These are phyloP conservation scores for Nectriaceae sp. DNA, from an alignment of 2,329 filamentous ascomycete species.

Conservation along the genomic window DNA sequence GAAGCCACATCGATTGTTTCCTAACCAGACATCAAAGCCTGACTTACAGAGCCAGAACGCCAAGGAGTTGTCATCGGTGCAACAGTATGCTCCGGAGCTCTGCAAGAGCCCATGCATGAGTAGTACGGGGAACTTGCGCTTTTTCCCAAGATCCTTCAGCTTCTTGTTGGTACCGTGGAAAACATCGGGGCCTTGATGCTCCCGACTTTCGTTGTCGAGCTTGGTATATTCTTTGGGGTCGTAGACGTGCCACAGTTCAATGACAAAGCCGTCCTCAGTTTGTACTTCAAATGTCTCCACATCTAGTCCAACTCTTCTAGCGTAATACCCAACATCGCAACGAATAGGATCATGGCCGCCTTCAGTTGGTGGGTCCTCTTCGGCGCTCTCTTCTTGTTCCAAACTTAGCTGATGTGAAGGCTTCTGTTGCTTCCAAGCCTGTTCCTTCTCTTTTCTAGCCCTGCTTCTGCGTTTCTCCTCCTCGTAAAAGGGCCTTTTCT, in stretches of 20 bases:
- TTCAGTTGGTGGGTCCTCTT: slow-evolving; percentile 73
- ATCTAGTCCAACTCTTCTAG: slow-evolving; percentile 82
- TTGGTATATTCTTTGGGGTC: slow-evolving; percentile 73
- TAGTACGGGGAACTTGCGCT: slow-evolving; percentile 75
- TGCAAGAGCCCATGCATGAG: slow-evolving; percentile 89
- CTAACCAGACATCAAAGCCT: slow-evolving; percentile 93
- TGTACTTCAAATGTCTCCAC: slow-evolving; percentile 82
- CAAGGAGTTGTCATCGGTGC: slow-evolving; percentile 85
- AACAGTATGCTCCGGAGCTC: slow-evolving; percentile 84
- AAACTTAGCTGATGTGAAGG: slow-evolving; percentile 38
- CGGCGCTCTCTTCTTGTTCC: slow-evolving; percentile 45
- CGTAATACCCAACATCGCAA: slow-evolving; percentile 84
- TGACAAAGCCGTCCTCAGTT: slow-evolving; percentile 91
- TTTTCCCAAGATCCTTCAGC: slow-evolving; percentile 38
- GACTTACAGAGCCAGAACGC: slow-evolving; percentile 92
- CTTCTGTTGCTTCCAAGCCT: slow-evolving; percentile 59
- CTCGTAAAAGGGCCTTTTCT: slow-evolving; percentile 66
- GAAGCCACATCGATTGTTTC: slow-evolving; percentile 90
- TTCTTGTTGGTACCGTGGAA: slow-evolving; percentile 51
- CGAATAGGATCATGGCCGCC: slow-evolving; percentile 78
- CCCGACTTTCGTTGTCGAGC: slow-evolving; percentile 49
- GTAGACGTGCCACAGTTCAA: slow-evolving; percentile 87
- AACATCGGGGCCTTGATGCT: slow-evolving; percentile 58
- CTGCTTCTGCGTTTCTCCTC: slow-evolving; percentile 67
- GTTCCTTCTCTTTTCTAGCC: slow-evolving; percentile 58